phyloP scores from a whole-genome alignment of 2,329 filamentous ascomycete genomes.

The Epichloe scottii region DNA sequence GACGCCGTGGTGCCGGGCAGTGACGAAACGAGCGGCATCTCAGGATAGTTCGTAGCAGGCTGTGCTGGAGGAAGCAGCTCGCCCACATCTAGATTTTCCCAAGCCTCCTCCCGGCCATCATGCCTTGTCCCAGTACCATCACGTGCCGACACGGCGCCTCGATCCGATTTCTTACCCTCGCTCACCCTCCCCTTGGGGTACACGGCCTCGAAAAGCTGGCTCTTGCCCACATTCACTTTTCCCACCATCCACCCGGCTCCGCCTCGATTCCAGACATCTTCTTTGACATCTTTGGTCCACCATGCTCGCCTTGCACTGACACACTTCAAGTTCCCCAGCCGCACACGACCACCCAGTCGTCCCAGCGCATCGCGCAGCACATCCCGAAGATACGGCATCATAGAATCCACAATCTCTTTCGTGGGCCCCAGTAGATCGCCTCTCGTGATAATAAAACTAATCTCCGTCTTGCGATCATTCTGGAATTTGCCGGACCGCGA shows the following conservation, averaged over 20 bases:
- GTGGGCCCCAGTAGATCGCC: conserved; percentile 75
- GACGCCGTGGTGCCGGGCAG: conserved; percentile 90
- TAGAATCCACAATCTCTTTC: conserved; percentile 68
- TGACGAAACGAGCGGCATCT: conserved; percentile 75
- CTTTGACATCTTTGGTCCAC: conserved; percentile 82
- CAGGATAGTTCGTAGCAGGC: conserved; percentile 60
- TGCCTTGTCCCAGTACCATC: conserved; percentile 5
- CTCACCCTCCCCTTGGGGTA: conserved; percentile 63
- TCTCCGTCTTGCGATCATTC: conserved; percentile 55
- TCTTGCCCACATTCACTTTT: conserved; percentile 98
- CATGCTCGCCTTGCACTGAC: conserved; percentile 78
- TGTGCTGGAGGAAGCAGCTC: conserved; percentile 66
- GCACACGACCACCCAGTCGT: conserved; percentile 50
- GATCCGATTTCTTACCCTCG: conserved; percentile 8
- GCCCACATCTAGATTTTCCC: conserved; percentile 24
- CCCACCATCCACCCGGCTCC: conserved; percentile 92
- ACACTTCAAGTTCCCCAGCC: conserved; percentile 76
- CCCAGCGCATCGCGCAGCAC: conserved; percentile 69
- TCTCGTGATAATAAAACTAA: conserved; percentile 85
- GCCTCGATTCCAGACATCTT: conserved; percentile 72
- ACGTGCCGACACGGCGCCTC: conserved; percentile 9
- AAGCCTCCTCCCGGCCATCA: conserved; percentile 5
- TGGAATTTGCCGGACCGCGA: conserved; percentile 55
- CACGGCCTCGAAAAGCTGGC: conserved; percentile 73
- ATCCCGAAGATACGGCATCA: conserved; percentile 76